Evolutionary conservation across 768 basidiomycete species (phyloP).

Genomic region (Pleurotus cornucopiae): DNA sequence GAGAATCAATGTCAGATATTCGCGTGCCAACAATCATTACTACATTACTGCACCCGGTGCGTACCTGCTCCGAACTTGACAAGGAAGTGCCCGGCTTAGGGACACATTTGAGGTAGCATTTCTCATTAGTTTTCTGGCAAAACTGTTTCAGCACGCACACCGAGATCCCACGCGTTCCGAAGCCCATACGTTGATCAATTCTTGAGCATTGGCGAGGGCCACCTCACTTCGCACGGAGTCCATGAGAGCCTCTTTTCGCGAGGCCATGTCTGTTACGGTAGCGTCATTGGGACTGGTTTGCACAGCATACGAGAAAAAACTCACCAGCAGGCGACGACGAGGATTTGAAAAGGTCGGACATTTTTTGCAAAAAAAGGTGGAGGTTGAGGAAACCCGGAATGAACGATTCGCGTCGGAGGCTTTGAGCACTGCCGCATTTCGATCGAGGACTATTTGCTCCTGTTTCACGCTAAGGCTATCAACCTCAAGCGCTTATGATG

Average conservation of each 20-base stretch:
- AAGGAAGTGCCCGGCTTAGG: slow-evolving; percentile 70
- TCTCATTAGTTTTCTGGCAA: slow-evolving; percentile 70
- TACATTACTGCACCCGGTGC: slow-evolving; percentile 6
- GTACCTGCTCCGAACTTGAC: slow-evolving; percentile 69
- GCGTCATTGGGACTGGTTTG: not conserved
- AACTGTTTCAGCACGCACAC: too few species aligned
- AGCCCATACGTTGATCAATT: slow-evolving; percentile 66
- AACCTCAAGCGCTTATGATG: too few species aligned
- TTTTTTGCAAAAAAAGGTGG: slow-evolving; percentile 16
- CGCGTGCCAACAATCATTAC: not conserved
- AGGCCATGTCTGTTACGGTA: slow-evolving; percentile 33
- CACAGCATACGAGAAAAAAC: slow-evolving; percentile 1
- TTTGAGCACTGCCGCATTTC: not conserved
- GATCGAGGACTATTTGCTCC: not conserved
- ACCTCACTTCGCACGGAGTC: slow-evolving; percentile 65
- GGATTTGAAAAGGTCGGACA: slow-evolving; percentile 53
- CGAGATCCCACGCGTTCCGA: too few species aligned
- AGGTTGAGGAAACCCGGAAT: too few species aligned
- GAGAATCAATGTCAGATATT: not conserved
- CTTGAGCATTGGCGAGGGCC: slow-evolving; percentile 71
- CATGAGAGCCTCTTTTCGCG: slow-evolving; percentile 56
- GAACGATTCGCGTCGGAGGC: not conserved
- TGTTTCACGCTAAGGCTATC: slow-evolving; percentile 9
- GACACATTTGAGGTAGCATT: slow-evolving; percentile 75
- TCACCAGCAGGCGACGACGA: slow-evolving; percentile 26